These are phyloP conservation scores for Xylariaceae sp. DNA, from an alignment of 2,329 filamentous ascomycete species.

Conservation along the genomic window DNA sequence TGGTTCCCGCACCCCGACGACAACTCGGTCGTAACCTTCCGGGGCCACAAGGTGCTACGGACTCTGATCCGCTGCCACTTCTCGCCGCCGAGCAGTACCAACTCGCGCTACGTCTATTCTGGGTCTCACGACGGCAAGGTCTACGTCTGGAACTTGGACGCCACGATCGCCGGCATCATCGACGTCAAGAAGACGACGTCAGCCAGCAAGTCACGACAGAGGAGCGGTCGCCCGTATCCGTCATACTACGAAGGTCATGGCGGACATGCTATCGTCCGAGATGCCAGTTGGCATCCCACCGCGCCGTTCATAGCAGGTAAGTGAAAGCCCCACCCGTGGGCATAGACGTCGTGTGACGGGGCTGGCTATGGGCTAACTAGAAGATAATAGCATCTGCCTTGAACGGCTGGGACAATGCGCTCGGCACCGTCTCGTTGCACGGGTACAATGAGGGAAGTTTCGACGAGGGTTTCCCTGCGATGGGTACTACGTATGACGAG, in stretches of 20 bases:
- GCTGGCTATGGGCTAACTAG: constrained; percentile 9
- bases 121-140: constrained; percentile 87
- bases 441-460: constrained; percentile 65
- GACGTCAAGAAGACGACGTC: constrained; percentile 71
- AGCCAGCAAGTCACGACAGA: constrained; percentile 54
- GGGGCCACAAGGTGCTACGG: constrained; percentile 81
- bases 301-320: constrained; percentile 70
- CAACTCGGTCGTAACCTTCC: constrained; percentile 89
- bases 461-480: constrained; percentile 59
- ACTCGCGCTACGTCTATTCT: constrained; percentile 88
- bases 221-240: constrained; percentile 43
- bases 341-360: not conserved
- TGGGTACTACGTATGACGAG: constrained; percentile 59
- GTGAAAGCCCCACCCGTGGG: constrained; percentile 25
- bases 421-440: constrained; percentile 74
- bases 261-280: constrained; percentile 77
- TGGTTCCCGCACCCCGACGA: constrained; percentile 76
- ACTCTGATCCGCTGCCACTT: constrained; percentile 96
- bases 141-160: constrained; percentile 90
- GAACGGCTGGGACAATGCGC: constrained; percentile 70
- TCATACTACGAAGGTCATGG: constrained; percentile 54
- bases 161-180: constrained; percentile 71
- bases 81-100: constrained; percentile 77
- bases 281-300: constrained; percentile 86
- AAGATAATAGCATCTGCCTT: constrained; percentile 64